Evolutionary conservation across 257 asterid species (phyloP).

Genomic region (Forsythia viridissima): DNA sequence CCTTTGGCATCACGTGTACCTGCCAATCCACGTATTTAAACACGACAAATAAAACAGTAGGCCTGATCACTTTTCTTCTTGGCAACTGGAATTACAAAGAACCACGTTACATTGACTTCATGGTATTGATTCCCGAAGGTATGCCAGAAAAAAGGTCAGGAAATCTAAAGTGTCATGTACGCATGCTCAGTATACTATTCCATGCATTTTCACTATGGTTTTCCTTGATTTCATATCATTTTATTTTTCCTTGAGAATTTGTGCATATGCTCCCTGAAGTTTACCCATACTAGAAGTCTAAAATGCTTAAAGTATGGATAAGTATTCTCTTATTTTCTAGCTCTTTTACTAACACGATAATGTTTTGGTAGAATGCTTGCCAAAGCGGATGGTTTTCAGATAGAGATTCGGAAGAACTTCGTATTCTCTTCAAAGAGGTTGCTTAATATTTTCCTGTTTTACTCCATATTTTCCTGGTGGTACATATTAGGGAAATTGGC

Average conservation of each 20-base stretch:
- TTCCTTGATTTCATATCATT: slow-evolving; percentile 4
- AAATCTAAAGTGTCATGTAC: too few relatives aligned
- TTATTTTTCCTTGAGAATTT: neutral
- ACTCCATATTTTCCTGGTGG: neutral
- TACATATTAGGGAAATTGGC: too few relatives aligned
- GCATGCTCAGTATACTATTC: neutral
- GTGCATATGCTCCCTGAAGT: too few relatives aligned
- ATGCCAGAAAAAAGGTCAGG: too few relatives aligned
- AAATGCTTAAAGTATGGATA: neutral
- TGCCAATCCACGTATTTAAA: too few relatives aligned
- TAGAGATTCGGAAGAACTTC: slow-evolving; percentile 61
- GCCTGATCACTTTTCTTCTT: too few relatives aligned
- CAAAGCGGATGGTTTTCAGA: slow-evolving; percentile 66
- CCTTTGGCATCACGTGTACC: too few relatives aligned
- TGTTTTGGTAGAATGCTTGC: slow-evolving; percentile 72
- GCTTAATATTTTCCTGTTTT: slow-evolving; percentile 13
- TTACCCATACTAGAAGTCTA: too few relatives aligned
- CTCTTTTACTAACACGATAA: slow-evolving; percentile 14
- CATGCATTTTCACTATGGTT: neutral
- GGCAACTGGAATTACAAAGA: too few relatives aligned
- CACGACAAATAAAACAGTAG: neutral
- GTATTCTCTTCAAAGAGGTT: slow-evolving; percentile 57
- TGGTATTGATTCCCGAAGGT: too few relatives aligned
- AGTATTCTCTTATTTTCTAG: neutral
- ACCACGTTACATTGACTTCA: too few relatives aligned